Percentiles rank a stretch among this genome's conserved stretches.
Evolutionary conservation across 257 asterid species (phyloP).

Genomic region (Cynanchum wilfordii): DNA sequence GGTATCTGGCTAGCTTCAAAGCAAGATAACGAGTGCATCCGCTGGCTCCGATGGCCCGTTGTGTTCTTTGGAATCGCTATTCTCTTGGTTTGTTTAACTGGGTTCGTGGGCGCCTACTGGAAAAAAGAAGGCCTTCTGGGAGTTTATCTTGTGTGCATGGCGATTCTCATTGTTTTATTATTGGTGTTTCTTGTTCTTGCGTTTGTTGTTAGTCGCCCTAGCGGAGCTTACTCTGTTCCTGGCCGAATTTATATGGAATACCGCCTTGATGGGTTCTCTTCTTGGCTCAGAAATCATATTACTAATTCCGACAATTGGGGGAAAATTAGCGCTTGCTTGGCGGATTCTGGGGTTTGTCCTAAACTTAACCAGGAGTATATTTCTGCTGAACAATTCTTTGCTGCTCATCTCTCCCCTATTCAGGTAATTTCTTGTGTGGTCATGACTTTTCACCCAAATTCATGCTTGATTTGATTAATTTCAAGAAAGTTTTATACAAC

Average conservation of each 20-base stretch:
- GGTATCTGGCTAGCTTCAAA: constrained; percentile 89
- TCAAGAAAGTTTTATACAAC: neutral
- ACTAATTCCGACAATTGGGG: constrained; percentile 60
- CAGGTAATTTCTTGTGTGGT: constrained; percentile 33
- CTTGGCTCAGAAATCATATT: constrained; percentile 74
- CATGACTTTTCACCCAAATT: neutral
- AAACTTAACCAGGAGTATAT: constrained; percentile 40
- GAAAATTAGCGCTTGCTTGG: constrained; percentile 82
- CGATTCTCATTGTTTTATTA: constrained; percentile 70
- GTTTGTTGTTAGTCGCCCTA: constrained; percentile 71
- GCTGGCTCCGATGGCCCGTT: constrained; percentile 95
- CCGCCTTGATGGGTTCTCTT: constrained; percentile 59
- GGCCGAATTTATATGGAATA: constrained; percentile 59
- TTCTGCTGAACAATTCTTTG: constrained; percentile 64
- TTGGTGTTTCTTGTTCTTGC: constrained; percentile 67
- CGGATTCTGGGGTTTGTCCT: constrained; percentile 54
- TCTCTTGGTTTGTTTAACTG: constrained; percentile 58
- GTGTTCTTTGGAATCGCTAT: constrained; percentile 64
- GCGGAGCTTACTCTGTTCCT: constrained; percentile 55
- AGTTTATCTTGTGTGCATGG: constrained; percentile 75
- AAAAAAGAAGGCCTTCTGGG: constrained; percentile 72
- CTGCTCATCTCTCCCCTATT: constrained; percentile 75
- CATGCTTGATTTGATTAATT: neutral
- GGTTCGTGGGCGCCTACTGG: constrained; percentile 86
- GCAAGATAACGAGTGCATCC: constrained; percentile 95